phyloP scores from a whole-genome alignment of 2,329 filamentous ascomycete species.

The Bipolaris oryzae region DNA sequence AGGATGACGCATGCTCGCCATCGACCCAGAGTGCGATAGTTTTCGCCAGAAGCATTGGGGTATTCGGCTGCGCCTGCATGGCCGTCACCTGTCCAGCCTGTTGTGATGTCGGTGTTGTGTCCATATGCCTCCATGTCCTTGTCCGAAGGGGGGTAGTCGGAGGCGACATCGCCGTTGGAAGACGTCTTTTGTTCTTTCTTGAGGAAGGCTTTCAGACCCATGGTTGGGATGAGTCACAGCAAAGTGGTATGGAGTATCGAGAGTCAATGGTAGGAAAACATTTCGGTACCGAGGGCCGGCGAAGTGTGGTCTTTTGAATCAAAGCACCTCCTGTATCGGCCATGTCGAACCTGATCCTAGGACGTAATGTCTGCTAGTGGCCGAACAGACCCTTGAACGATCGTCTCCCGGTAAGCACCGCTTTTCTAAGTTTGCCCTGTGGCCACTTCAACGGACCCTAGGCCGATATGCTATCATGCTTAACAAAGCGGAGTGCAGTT shows the following conservation, averaged over 20 bases:
- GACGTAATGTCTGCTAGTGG: slow-evolving; percentile 31
- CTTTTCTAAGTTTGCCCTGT: slow-evolving; percentile 5
- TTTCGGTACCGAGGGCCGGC: slow-evolving; percentile 15
- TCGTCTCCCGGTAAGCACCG: slow-evolving; percentile 18
- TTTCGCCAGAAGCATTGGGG: slow-evolving; percentile 25
- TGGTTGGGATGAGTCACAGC: slow-evolving; percentile 16
- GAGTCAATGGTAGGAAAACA: slow-evolving; percentile 1
- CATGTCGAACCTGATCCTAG: slow-evolving; percentile 24
- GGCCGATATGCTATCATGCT: slow-evolving; percentile 11
- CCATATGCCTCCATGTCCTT: slow-evolving; percentile 29
- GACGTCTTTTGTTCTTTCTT: slow-evolving; percentile 30
- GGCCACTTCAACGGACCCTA: slow-evolving; percentile 10
- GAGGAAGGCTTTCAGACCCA: slow-evolving; percentile 34
- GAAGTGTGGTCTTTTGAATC: slow-evolving; percentile 26
- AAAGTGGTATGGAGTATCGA: background rate
- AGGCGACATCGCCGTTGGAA: slow-evolving; percentile 15
- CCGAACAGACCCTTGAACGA: slow-evolving; percentile 29
- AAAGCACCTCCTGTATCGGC: slow-evolving; percentile 37
- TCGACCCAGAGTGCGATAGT: slow-evolving; percentile 35
- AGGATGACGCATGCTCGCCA: slow-evolving; percentile 40
- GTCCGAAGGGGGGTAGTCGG: slow-evolving; percentile 27
- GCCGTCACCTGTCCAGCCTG: slow-evolving; percentile 33
- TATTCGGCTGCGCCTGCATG: slow-evolving; percentile 31
- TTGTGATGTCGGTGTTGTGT: slow-evolving; percentile 33
- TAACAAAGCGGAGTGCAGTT: slow-evolving; percentile 31